Conservation (phyloP, 2,329 filamentous ascomycete species). For the Monilinia vaccinii-corymbosi region DNA sequence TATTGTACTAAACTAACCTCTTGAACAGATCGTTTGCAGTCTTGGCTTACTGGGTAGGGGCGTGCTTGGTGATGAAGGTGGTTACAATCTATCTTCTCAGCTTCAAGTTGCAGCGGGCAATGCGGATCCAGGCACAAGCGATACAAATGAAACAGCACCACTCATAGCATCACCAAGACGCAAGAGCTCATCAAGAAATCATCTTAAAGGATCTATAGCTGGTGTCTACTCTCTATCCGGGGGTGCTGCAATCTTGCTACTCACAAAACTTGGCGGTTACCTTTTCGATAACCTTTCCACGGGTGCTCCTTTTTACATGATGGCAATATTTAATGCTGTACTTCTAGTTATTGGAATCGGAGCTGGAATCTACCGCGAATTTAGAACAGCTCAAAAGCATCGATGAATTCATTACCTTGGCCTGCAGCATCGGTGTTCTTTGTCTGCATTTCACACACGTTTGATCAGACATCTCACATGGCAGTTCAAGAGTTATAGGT, state of each 20-base stretch:
- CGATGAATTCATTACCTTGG: constrained; percentile 1
- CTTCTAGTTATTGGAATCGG: constrained; percentile 44
- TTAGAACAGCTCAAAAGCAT: constrained; percentile 10
- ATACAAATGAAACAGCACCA: constrained; percentile 20
- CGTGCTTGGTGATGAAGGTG: constrained; percentile 47
- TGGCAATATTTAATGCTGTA: constrained; percentile 77
- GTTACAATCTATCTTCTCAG: constrained; percentile 28
- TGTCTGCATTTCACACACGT: background rate
- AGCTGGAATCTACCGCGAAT: constrained; percentile 24
- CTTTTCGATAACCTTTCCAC: constrained; percentile 69
- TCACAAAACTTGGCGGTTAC: constrained; percentile 84
- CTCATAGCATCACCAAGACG: constrained; percentile 24
- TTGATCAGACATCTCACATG: background rate
- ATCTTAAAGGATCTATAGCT: constrained; percentile 85
- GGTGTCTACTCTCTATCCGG: constrained; percentile 90
- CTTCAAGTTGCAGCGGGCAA: constrained; percentile 14
- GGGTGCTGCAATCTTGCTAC: constrained; percentile 76
- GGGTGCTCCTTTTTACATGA: constrained; percentile 86
- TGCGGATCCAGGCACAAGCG: background rate
- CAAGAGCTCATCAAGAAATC: constrained; percentile 21
- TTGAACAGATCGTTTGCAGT: constrained; percentile 68
- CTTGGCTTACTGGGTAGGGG: constrained; percentile 80
- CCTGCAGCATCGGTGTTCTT: background rate
- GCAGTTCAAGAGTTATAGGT: background rate
- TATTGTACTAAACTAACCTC: background rate